Percentiles rank a stretch among this genome's conserved stretches.
Evolutionary conservation across 2,329 filamentous ascomycete species (phyloP).

Genomic region (Paraphoma sp.): DNA sequence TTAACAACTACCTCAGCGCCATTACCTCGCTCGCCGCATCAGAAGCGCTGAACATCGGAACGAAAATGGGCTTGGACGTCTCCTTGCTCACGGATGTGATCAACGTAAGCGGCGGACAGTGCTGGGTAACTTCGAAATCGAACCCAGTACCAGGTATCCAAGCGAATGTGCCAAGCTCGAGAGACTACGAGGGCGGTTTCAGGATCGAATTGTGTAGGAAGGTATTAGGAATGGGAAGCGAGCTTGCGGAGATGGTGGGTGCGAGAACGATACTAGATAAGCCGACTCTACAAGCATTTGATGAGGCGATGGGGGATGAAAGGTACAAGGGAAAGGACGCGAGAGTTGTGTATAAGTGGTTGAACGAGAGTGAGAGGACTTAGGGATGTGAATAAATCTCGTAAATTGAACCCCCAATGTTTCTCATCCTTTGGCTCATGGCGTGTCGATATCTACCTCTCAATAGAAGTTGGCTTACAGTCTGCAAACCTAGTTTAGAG

Average conservation of each 20-base stretch:
- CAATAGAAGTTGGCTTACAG: too few species aligned
- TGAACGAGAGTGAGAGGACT: conserved; percentile 39
- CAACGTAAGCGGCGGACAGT: conserved; percentile 86
- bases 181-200: conserved; percentile 49
- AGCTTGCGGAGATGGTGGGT: conserved; percentile 43
- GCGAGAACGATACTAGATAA: conserved; percentile 41
- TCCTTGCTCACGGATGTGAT: conserved; percentile 79
- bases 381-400: not conserved
- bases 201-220: conserved; percentile 43
- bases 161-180: conserved; percentile 46
- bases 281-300: conserved; percentile 38
- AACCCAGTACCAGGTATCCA: conserved; percentile 75
- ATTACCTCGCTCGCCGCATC: conserved; percentile 81
- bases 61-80: conserved; percentile 65
- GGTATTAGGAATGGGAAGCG: conserved; percentile 43
- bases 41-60: conserved; percentile 68
- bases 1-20: conserved; percentile 94
- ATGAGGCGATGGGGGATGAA: conserved; percentile 33
- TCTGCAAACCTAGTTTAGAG: too few species aligned
- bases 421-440: too few species aligned
- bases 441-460: too few species aligned
- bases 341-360: conserved; percentile 42
- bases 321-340: conserved; percentile 42
- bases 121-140: conserved; percentile 93
- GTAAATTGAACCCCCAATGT: too few species aligned